Evolutionary conservation across 2,329 filamentous ascomycete species (phyloP), one percentile per base, ranked within the genome.

Genomic region (Dothidotthia symphoricarpi): DNA sequence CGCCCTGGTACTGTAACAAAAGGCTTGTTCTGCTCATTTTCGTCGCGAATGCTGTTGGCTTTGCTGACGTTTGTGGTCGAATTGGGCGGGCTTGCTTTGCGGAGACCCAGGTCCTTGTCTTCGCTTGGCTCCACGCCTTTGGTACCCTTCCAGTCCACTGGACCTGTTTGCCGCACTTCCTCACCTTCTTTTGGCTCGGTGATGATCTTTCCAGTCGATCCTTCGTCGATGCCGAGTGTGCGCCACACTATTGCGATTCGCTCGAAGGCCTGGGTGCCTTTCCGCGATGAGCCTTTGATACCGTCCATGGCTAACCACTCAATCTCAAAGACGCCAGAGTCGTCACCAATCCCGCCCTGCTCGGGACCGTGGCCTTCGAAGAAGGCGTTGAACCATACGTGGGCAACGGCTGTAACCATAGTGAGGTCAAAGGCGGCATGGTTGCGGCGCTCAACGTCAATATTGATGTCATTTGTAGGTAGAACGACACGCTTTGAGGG

Each of bases 341-440:
- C 76, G 32, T 85, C 76, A 0, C 87, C 75, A 12, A 74, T 69
- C 16, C 86, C 87, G 17, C 71, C 66, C 28, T 82, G 75, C 57
- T 89, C 85, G 0, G 85, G 82, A 0, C 86, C 85, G 14, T 79
- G 72, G 29, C 90, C 89, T 69, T 97, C 93, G 56, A 97, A 97
- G 67, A 83, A 97, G 2, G 83, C 75, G 59, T 98, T 98, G 74
- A 96, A 95, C 93, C 93, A 98, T 12, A 95, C 87, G 58, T 97
- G 91, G 0, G 90, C 90, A 8, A 97, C 83, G 0, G 90, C 83
- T 0, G 91, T 95, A 3, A 96, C 88, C 82, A 97, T 88, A 0
- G 88, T 89, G 1, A 88, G 85, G 6, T 77, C 77, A 55, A 86
- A 86, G 4, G 80, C 78, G 1, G 86, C 82, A 57, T 84, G 86